Evolutionary conservation across 2,329 filamentous ascomycete species (phyloP), one percentile per base, ranked within the genome.

Genomic region (Madurella fahalii): DNA sequence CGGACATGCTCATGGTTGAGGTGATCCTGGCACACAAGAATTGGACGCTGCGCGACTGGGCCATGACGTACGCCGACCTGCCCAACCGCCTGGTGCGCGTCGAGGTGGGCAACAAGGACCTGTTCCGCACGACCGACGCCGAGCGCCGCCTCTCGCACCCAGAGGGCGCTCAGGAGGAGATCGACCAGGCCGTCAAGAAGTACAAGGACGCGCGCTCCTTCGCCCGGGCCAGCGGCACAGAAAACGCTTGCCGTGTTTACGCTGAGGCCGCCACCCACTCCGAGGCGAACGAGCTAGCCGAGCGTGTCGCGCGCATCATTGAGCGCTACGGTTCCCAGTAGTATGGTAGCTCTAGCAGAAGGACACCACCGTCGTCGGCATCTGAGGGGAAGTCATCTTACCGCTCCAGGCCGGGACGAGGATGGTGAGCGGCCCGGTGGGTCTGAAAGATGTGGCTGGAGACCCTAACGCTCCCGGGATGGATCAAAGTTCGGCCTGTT

Each of bases 51-150:
- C 86, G 86, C 69, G 90, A 97, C 70, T 99, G 94, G 94, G 85
- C 92, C 58, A 83, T 84, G 61, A 96, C 91, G 5, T 99, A 99
- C 76, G 87, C 83, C 20, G 94, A 99, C 71, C 84, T 97, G 13
- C 94, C 94, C 50, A 97, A 96, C 76, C 86, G 91, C 31, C 85
- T 99, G n/a, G 88, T 95, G 54, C 89, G 92, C 58, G 91, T 97
- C 58, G 87, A 95, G 68, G 94, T 99, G 50, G 80, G 79, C 49
- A 85, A 96, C 75, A 89, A 95, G 69, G 89, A 89, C 63, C 81
- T 90, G 48, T 99, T 96, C 81, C 84, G 89, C 72, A 90, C 93
- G 0, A 92, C 90, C 1, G 92, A 96, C 62, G 94, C 94, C 2
- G 94, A 99, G 78, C 83, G 94, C 60, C 89, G 86, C 66, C 83